Base-by-base conservation (phyloP, 2,329 filamentous ascomycete species). In the Aureobasidium subglaciale region DNA sequence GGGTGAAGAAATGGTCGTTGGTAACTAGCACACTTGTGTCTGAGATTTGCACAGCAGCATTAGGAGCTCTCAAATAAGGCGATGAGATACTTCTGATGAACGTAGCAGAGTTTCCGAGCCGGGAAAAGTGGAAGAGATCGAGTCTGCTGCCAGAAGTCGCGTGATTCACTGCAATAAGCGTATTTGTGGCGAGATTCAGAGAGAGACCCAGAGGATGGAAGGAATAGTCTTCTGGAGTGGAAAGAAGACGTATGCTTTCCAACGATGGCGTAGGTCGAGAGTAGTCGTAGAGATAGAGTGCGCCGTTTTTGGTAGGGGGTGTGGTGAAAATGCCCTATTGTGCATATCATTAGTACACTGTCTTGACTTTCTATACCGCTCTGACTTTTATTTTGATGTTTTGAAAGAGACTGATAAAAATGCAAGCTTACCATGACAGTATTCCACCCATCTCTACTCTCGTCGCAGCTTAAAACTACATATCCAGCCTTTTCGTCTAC, bases 151-250 rank as follows among this genome's bases (percentile, higher is more conserved):
- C 68, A 1, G 63, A 49, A 0, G 63, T 64, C 3, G 68, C 67
- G 60, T 75, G 72, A 58, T 73, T 75, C 53, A 69, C 64, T 13
- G 73, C 65, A 53, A 70, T 71, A 7, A 76, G 63, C 0, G 64
- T 71, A 4, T 66, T 64, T 10, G 66, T 69, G 5, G 55, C 25
- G 2, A 63, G 46, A 15, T 73, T 66, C 30, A 69, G 71, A 5
- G 69, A 67, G 4, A 76, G 64, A 4, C 73, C 73, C 1, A 76
- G 62, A 1, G 73, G 73, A 53, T 76, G 73, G 55, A 75, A 71
- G 46, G 73, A 67, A 1, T 42, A 54, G 5, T 58, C 56, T 20
- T 59, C 55, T 5, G 62, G 38, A 10, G 59, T 57, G 52, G 65
- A 53, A 18, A 74, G 57, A 5, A 60, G 61, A 16, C 61, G 60